phyloP scores from a whole-genome alignment of 306 rosid genomes.

The Argentina anserina region DNA sequence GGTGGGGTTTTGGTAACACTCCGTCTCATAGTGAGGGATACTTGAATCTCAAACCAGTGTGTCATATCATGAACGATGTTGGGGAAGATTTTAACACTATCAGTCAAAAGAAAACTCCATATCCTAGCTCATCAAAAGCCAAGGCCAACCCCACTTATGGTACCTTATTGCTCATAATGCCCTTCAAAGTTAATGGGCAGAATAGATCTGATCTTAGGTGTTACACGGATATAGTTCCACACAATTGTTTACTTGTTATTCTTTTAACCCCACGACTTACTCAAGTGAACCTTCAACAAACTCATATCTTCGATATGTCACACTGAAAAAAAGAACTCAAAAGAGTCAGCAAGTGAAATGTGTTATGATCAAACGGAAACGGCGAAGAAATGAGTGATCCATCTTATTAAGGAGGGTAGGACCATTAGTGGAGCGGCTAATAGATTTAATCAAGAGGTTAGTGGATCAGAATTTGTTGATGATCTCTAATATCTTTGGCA shows the following conservation, averaged over 20 bases:
- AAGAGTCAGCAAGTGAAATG: not conserved
- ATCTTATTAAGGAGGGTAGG: not conserved
- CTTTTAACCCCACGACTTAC: too few species aligned
- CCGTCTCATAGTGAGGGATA: constrained; percentile 16
- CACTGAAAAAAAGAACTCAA: too few species aligned
- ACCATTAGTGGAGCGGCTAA: not conserved
- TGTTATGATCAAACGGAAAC: not conserved
- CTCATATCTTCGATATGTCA: not conserved
- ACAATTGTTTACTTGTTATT: not conserved
- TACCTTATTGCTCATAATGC: not conserved
- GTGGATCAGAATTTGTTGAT: not conserved
- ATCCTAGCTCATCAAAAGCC: constrained; percentile 6
- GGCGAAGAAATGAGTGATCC: not conserved
- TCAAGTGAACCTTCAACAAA: not conserved
- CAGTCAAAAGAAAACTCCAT: constrained; percentile 30
- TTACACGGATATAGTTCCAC: not conserved
- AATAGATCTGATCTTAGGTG: not conserved
- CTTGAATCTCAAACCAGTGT: constrained; percentile 13
- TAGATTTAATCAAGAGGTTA: not conserved
- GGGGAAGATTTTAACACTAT: not conserved
- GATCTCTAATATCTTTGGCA: constrained; percentile 4
- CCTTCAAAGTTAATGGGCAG: not conserved
- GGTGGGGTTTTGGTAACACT: constrained; percentile 23
- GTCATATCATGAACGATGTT: constrained; percentile 15
- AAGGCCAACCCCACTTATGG: not conserved